A percentile compares a stretch with the other conserved stretches of the same genome.
These are phyloP conservation scores for Alternaria ventricosa DNA, from an alignment of 2,329 filamentous ascomycete genomes.

Conservation along the genomic window DNA sequence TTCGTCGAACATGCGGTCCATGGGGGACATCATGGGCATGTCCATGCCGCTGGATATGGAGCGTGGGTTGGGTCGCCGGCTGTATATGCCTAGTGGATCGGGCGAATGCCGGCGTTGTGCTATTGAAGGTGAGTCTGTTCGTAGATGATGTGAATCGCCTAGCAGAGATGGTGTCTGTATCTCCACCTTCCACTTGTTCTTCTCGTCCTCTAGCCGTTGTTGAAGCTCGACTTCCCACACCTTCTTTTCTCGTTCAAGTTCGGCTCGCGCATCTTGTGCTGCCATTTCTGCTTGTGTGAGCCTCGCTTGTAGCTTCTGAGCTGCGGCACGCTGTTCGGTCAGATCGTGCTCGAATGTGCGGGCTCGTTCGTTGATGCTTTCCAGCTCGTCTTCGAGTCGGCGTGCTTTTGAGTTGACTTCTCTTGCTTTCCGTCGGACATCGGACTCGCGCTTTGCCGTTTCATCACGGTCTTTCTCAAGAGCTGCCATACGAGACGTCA, in stretches of 20 bases:
- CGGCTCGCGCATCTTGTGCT: conserved; percentile 63
- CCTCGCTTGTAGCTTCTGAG: conserved; percentile 69
- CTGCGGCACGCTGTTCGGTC: conserved; percentile 63
- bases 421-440: conserved; percentile 86
- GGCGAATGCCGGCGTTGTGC: conserved; percentile 51
- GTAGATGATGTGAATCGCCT: conserved; percentile 35
- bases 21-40: conserved; percentile 41
- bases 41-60: conserved; percentile 38
- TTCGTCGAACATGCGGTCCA: conserved; percentile 47
- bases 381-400: conserved; percentile 81
- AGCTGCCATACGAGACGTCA: conserved; percentile 76
- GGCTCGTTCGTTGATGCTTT: conserved; percentile 70
- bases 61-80: conserved; percentile 32
- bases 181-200: conserved; percentile 63
- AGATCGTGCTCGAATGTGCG: conserved; percentile 70
- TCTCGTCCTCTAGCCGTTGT: conserved; percentile 70
- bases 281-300: conserved; percentile 69
- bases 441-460: conserved; percentile 78
- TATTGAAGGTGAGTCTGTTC: conserved; percentile 47
- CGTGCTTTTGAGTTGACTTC: conserved; percentile 76
- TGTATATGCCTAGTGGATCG: conserved; percentile 44
- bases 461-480: conserved; percentile 94
- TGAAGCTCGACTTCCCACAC: conserved; percentile 63
- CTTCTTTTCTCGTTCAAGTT: conserved; percentile 66
- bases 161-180: conserved; percentile 40